A percentile compares a stretch with the other conserved stretches of the same genome.
Evolutionary conservation across 352 stramenopile genomes (phyloP).

Genomic region (Globisporangium paddicum): DNA sequence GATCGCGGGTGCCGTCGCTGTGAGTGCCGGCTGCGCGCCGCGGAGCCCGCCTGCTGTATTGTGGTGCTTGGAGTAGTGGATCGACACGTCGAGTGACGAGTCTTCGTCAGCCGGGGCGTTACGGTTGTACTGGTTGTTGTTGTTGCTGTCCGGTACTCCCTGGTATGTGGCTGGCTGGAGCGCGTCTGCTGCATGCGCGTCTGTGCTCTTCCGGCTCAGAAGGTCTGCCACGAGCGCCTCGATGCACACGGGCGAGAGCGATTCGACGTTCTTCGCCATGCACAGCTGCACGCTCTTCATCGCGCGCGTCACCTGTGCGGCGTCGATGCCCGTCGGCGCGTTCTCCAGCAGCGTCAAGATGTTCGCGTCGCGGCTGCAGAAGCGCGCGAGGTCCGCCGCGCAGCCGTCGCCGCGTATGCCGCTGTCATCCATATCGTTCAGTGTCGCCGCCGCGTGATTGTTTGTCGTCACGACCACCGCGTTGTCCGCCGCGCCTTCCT

Average conservation of each 20-base stretch:
- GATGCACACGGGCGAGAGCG: slow-evolving; percentile 48
- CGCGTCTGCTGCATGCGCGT: not conserved
- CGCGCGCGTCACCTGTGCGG: slow-evolving; percentile 29
- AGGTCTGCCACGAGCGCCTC: slow-evolving; percentile 31
- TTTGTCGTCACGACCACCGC: not conserved
- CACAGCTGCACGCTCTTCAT: slow-evolving; percentile 45
- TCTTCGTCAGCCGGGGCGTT: slow-evolving; percentile 26
- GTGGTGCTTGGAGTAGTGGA: slow-evolving; percentile 53
- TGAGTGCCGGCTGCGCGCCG: slow-evolving; percentile 12
- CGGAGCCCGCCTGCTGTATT: slow-evolving; percentile 25
- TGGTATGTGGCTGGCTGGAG: slow-evolving; percentile 5
- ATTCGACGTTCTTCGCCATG: slow-evolving; percentile 45
- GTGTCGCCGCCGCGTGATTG: not conserved
- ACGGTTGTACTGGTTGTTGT: slow-evolving; percentile 6
- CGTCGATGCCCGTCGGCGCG: slow-evolving; percentile 22
- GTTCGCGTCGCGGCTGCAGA: slow-evolving; percentile 44
- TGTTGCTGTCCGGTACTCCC: not conserved
- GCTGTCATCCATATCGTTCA: too few relatives aligned
- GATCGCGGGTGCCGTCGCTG: slow-evolving; percentile 16
- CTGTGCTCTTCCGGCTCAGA: slow-evolving; percentile 11
- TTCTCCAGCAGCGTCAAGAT: slow-evolving; percentile 46
- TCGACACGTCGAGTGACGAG: slow-evolving; percentile 53
- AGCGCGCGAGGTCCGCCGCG: slow-evolving; percentile 28
- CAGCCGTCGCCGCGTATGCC: slow-evolving; percentile 19
- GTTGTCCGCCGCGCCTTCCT: not conserved